Percentiles rank a stretch among this genome's conserved stretches.
Evolutionary conservation across 768 basidiomycete genomes (phyloP).

Genomic region (Phlebiopsis flavidoalba): DNA sequence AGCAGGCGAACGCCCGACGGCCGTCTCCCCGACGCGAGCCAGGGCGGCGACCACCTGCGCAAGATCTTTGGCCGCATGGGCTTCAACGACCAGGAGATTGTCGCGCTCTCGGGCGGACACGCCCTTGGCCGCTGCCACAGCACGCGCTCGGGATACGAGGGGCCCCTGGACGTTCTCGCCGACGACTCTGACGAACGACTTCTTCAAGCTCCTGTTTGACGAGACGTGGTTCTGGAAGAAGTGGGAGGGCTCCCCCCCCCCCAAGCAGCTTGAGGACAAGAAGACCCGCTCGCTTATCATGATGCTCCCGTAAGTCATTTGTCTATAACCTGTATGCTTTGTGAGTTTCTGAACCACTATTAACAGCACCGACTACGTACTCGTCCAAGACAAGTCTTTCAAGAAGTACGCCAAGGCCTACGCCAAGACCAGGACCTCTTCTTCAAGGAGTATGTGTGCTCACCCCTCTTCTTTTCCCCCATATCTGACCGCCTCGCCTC

Average conservation of each 20-base stretch:
- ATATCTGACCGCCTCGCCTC: slow-evolving; percentile 6
- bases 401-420: slow-evolving; percentile 85
- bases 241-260: slow-evolving; percentile 90
- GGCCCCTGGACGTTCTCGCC: slow-evolving; percentile 95
- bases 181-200: slow-evolving; percentile 82
- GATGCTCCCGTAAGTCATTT: slow-evolving; percentile 64
- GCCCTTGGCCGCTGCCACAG: slow-evolving; percentile 93
- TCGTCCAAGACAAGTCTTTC: slow-evolving; percentile 89
- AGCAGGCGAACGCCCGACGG: slow-evolving; percentile 78
- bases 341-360: slow-evolving; percentile 27
- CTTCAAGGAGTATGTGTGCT: slow-evolving; percentile 79
- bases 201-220: slow-evolving; percentile 76
- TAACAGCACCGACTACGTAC: slow-evolving; percentile 68
- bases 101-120: slow-evolving; percentile 90
- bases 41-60: slow-evolving; percentile 82
- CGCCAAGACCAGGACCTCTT: slow-evolving; percentile 81
- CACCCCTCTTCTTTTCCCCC: not conserved
- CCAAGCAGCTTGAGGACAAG: slow-evolving; percentile 93
- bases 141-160: slow-evolving; percentile 76
- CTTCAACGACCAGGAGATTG: slow-evolving; percentile 97
- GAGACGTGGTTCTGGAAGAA: slow-evolving; percentile 97
- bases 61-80: slow-evolving; percentile 26
- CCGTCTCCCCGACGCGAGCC: slow-evolving; percentile 82
- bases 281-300: slow-evolving; percentile 88
- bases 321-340: not conserved